Evolutionary conservation across 2,329 filamentous ascomycete species (phyloP).

Genomic region (Verticillium longisporum): DNA sequence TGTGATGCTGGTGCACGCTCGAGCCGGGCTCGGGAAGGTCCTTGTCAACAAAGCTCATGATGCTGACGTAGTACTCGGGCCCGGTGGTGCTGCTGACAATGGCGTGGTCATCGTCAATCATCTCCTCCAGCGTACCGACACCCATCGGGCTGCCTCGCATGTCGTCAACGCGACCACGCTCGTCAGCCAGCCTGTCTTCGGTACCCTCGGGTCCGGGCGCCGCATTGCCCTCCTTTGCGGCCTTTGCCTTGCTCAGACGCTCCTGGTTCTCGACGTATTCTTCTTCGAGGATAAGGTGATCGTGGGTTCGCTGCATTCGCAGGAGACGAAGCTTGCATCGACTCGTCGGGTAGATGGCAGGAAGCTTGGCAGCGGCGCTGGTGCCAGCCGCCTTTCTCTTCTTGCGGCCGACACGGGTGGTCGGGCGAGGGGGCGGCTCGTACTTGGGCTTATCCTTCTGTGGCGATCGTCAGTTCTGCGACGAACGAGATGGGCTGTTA

Average conservation of each 20-base stretch:
- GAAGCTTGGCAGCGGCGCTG: constrained; percentile 91
- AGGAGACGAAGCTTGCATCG: constrained; percentile 96
- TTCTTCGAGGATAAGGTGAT: constrained; percentile 92
- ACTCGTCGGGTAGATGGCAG: constrained; percentile 87
- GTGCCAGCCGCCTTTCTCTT: constrained; percentile 95
- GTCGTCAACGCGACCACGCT: constrained; percentile 90
- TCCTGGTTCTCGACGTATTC: constrained; percentile 99
- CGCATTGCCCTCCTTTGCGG: constrained; percentile 61
- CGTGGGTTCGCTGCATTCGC: constrained; percentile 97
- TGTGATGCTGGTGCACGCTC: constrained; percentile 92
- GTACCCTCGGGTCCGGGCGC: constrained; percentile 66
- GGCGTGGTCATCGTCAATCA: constrained; percentile 98
- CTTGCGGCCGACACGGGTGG: constrained; percentile 93
- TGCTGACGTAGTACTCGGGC: constrained; percentile 98
- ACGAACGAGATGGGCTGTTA: no score
- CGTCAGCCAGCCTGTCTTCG: constrained; percentile 82
- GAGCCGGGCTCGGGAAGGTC: constrained; percentile 94
- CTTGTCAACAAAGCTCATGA: constrained; percentile 99
- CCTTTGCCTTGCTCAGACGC: constrained; percentile 86
- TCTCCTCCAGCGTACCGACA: constrained; percentile 93
- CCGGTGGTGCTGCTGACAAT: constrained; percentile 97
- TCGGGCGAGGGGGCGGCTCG: constrained; percentile 93
- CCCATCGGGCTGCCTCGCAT: constrained; percentile 99
- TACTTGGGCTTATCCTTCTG: constrained; percentile 99
- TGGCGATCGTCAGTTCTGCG: constrained; percentile 9